A percentile compares a stretch with the other conserved stretches of the same genome.
Evolutionary conservation across 2,329 filamentous ascomycete species (phyloP).

Genomic region (Arthrobotrys sinensis): DNA sequence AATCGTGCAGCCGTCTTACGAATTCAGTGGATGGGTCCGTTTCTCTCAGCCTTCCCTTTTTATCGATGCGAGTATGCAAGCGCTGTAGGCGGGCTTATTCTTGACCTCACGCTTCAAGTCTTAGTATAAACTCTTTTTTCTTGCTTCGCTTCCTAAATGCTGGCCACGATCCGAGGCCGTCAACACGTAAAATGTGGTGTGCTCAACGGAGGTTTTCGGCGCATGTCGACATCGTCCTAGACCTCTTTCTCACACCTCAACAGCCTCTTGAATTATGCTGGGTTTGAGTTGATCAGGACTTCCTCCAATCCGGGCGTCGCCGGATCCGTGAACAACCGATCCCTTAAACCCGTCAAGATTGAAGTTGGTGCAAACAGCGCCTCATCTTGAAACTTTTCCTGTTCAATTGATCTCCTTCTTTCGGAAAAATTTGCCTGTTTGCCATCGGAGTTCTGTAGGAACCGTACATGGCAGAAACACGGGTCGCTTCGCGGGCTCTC

Average conservation of each 20-base stretch:
- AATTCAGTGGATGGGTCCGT: conserved; percentile 27
- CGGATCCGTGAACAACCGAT: conserved; percentile 43
- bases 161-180: conserved; percentile 20
- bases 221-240: conserved; percentile 12
- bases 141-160: background rate
- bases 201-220: conserved; percentile 16
- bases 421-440: conserved; percentile 51
- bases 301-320: conserved; percentile 30
- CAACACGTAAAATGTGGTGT: conserved; percentile 13
- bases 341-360: conserved; percentile 20
- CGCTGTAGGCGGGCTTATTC: conserved; percentile 39
- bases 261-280: conserved; percentile 5
- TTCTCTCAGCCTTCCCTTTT: conserved; percentile 48
- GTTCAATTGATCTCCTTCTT: conserved; percentile 20
- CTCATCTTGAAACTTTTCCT: conserved; percentile 18
- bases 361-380: conserved; percentile 13
- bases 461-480: conserved; percentile 27
- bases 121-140: conserved; percentile 20
- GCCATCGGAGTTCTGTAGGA: conserved; percentile 18
- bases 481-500: conserved; percentile 38
- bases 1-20: conserved; percentile 49
- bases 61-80: conserved; percentile 41
- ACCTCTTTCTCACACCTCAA: background rate
- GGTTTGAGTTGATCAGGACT: background rate
- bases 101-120: background rate